Percentiles rank a stretch among this genome's conserved stretches.
Conservation (phyloP, 2,329 filamentous ascomycete genomes). For the Dactylonectria macrodidyma region DNA sequence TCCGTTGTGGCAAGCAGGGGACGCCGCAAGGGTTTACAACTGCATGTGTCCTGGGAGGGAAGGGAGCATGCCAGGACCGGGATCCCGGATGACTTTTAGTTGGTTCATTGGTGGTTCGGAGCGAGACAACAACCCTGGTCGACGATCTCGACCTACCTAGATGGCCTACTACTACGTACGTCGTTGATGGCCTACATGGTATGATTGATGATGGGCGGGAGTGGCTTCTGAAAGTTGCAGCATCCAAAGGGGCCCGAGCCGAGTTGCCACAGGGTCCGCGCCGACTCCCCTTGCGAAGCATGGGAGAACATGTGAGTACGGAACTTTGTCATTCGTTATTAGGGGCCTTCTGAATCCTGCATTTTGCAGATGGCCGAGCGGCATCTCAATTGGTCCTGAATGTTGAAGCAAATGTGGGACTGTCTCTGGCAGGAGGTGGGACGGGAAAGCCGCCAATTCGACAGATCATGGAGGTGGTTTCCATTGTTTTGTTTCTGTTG, state of each 20-base stretch:
- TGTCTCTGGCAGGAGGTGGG: constrained; percentile 9
- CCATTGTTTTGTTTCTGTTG: not conserved
- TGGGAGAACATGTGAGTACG: constrained; percentile 14
- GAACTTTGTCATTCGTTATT: constrained; percentile 8
- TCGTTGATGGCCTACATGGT: too few species aligned
- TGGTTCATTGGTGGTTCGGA: not conserved
- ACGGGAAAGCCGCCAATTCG: constrained; percentile 8
- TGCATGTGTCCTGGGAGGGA: not conserved
- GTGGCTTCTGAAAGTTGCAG: not conserved
- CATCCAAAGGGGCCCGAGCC: not conserved
- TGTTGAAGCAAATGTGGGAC: not conserved
- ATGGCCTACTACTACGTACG: not conserved
- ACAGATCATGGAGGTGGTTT: not conserved
- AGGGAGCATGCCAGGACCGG: not conserved
- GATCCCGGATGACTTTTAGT: not conserved
- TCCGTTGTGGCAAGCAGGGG: not conserved
- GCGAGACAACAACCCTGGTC: not conserved
- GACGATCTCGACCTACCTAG: not conserved
- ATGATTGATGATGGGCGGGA: too few species aligned
- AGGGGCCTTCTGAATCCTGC: not conserved
- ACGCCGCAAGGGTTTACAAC: not conserved
- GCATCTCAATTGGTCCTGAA: constrained; percentile 8
- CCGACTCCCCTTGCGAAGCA: constrained; percentile 7
- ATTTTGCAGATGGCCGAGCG: constrained; percentile 13
- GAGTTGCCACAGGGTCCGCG: constrained; percentile 2